Percentiles rank a stretch among this genome's conserved stretches.
These are phyloP conservation scores for Tremellales sp. DNA, from an alignment of 1,284 basidiomycete genomes.

Conservation along the genomic window DNA sequence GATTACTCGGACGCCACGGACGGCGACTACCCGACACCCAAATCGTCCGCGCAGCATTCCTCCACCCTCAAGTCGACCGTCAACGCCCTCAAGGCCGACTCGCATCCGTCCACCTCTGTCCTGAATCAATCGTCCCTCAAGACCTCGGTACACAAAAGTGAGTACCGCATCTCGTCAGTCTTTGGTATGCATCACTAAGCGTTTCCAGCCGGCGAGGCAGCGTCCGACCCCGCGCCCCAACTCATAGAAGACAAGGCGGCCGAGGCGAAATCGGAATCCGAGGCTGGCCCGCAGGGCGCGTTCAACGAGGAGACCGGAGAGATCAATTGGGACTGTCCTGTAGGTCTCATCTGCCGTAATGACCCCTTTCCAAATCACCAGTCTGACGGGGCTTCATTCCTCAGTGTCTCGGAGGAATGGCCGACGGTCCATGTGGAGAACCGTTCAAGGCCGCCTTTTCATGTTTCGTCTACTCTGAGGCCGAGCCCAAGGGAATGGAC, in stretches of 20 bases:
- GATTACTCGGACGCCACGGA: too few species aligned
- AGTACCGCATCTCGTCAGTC: not conserved
- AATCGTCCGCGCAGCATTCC: too few species aligned
- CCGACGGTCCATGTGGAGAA: slow-evolving; percentile 89
- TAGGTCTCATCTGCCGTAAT: too few species aligned
- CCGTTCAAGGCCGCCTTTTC: slow-evolving; percentile 96
- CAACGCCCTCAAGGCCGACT: too few species aligned
- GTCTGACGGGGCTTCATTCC: too few species aligned
- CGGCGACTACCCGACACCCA: too few species aligned
- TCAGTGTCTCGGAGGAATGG: slow-evolving; percentile 92
- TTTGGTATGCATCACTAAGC: not conserved
- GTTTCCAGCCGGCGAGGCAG: not conserved
- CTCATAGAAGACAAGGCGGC: slow-evolving; percentile 21
- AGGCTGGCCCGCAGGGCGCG: slow-evolving; percentile 46
- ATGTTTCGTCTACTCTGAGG: slow-evolving; percentile 92
- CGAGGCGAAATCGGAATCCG: slow-evolving; percentile 15
- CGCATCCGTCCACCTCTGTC: too few species aligned
- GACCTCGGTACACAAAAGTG: slow-evolving; percentile 20
- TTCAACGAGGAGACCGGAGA: slow-evolving; percentile 92
- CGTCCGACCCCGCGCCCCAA: slow-evolving; percentile 6
- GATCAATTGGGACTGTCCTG: slow-evolving; percentile 96
- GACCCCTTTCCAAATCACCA: too few species aligned
- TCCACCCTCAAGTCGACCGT: too few species aligned
- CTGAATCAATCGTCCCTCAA: slow-evolving; percentile 25
- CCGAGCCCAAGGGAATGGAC: slow-evolving; percentile 95